These are phyloP conservation scores for Aspergillus awamori DNA, from an alignment of 2,329 filamentous ascomycete genomes.

Conservation along the genomic window DNA sequence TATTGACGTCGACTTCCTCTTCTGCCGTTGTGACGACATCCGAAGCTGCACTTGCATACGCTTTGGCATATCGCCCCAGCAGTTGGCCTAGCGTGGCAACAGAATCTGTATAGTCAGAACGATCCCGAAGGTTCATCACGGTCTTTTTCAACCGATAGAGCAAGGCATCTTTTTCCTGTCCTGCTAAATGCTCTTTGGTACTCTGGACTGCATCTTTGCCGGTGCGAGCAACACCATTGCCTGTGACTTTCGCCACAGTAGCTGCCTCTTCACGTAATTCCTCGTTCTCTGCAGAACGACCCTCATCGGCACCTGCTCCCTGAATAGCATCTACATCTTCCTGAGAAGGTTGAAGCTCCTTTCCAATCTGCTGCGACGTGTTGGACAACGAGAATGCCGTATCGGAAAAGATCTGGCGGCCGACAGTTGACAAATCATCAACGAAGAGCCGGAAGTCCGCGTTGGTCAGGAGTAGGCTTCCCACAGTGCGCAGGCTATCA, in stretches of 20 bases:
- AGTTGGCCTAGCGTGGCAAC: conserved; percentile 77
- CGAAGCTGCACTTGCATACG: conserved; percentile 74
- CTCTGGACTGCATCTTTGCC: conserved; percentile 67
- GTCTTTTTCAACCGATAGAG: conserved; percentile 75
- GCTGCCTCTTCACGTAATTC: conserved; percentile 64
- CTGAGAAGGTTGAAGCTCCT: conserved; percentile 70
- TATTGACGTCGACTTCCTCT: conserved; percentile 72
- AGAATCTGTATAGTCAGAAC: conserved; percentile 81
- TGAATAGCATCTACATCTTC: conserved; percentile 60
- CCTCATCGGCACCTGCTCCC: conserved; percentile 48
- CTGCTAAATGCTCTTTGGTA: conserved; percentile 70
- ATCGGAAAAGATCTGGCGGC: conserved; percentile 82
- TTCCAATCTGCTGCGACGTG: conserved; percentile 72
- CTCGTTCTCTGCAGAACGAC: conserved; percentile 58
- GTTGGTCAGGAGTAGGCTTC: conserved; percentile 83
- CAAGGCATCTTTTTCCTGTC: conserved; percentile 73
- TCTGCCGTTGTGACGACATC: conserved; percentile 68
- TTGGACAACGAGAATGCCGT: conserved; percentile 78
- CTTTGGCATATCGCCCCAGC: conserved; percentile 74
- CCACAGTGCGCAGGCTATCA: conserved; percentile 79
- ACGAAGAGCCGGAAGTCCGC: conserved; percentile 87
- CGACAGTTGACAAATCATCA: conserved; percentile 75
- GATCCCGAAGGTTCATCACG: conserved; percentile 71
- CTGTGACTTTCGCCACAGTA: conserved; percentile 53
- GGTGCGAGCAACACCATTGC: conserved; percentile 41